These are phyloP conservation scores for Sordariomycetes sp. DNA, from an alignment of 2,329 filamentous ascomycete species.

Conservation along the genomic window DNA sequence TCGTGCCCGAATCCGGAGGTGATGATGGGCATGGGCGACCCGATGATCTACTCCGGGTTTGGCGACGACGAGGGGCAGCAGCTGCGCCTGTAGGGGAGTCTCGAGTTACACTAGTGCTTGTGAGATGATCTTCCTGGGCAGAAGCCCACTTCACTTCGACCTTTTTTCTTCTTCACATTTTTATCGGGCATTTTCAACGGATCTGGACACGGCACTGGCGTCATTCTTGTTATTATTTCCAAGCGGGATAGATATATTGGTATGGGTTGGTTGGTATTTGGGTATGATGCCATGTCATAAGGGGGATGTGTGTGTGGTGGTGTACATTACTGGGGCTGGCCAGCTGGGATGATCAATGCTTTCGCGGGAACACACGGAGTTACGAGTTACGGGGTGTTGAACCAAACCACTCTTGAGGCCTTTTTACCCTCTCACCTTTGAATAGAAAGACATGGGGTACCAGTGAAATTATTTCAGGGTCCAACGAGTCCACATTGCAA, in stretches of 20 bases:
- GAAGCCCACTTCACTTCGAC: neutral
- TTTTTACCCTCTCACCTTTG: neutral
- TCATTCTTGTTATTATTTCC: neutral
- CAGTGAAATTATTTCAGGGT: neutral
- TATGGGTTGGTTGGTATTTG: neutral
- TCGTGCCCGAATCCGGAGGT: conserved; percentile 40
- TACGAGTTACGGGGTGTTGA: neutral
- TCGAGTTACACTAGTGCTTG: neutral
- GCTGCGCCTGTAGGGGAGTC: neutral
- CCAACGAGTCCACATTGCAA: neutral
- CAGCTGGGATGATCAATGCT: neutral
- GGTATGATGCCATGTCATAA: neutral
- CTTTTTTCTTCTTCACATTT: neutral
- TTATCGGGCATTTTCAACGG: neutral
- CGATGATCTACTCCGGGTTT: conserved; percentile 47
- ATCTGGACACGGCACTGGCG: neutral
- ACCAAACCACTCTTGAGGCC: neutral
- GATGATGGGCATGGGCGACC: conserved; percentile 47
- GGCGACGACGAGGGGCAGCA: conserved; percentile 15
- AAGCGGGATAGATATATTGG: neutral
- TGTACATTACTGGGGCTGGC: neutral
- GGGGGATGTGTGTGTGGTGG: too few species aligned
- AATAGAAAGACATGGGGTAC: neutral
- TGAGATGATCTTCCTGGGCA: neutral
- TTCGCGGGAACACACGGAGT: neutral